A percentile compares a stretch with the other conserved stretches of the same genome.
Evolutionary conservation across 1,139 yeast species (phyloP).

Genomic region (Debaryomyces nepalensis): DNA sequence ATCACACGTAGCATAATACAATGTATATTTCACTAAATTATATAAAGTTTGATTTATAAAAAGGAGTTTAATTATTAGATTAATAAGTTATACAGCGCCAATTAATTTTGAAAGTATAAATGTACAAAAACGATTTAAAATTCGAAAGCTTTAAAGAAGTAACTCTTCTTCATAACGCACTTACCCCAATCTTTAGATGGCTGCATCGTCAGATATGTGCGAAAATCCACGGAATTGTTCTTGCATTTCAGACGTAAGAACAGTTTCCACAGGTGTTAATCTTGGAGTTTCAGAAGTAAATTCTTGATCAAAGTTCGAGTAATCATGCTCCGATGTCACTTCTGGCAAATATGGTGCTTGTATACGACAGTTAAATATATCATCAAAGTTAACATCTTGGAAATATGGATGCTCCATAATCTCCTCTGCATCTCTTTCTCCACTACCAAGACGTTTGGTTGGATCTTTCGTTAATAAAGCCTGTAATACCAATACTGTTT

Average conservation of each 20-base stretch:
- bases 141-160: background rate
- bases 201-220: conserved; percentile 73
- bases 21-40: background rate
- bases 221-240: conserved; percentile 98
- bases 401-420: conserved; percentile 96
- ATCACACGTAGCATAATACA: background rate
- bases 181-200: conserved; percentile 28
- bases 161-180: background rate
- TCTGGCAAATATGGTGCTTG: conserved; percentile 87
- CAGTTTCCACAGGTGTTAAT: conserved; percentile 90
- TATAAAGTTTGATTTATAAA: background rate
- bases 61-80: conserved; percentile 3
- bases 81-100: background rate
- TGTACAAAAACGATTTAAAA: background rate
- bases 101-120: background rate
- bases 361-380: conserved; percentile 70
- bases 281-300: conserved; percentile 95
- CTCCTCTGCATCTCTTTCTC: conserved; percentile 87
- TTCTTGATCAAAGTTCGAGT: conserved; percentile 91
- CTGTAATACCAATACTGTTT: conserved; percentile 91
- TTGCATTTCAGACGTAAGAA: conserved; percentile 85
- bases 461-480: conserved; percentile 92
- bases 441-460: conserved; percentile 76
- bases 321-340: conserved; percentile 84
- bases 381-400: conserved; percentile 88